Evolutionary conservation across 805 yeast species (phyloP), one percentile per base, ranked within the genome.

Genomic region (Lachancea thermotolerans): DNA sequence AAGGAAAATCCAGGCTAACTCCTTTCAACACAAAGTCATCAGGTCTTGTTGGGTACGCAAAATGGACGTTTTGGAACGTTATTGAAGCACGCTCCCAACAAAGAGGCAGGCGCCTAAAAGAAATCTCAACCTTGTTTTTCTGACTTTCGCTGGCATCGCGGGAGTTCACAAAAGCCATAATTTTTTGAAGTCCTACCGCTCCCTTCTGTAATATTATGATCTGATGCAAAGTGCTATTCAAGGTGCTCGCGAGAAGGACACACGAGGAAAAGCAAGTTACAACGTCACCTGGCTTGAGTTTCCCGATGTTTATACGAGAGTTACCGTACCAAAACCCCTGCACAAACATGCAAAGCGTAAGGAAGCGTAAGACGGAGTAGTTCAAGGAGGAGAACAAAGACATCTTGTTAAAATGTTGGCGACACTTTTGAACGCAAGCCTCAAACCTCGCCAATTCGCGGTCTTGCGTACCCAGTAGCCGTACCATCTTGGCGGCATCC

Each of bases 311-410:
- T 2, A 88, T 81, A 69, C 85, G 73, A 37, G 71, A 71, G 27
- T 82, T 75, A 1, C 98, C 99, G 66, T 83, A 91, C 87, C 95
- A 89, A 55, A 93, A 85, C 0, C 91, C 95, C 63, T 87, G 96
- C 2, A 90, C 85, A 68, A 91, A 89, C 80, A 89, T 81, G 58
- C 80, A 59, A 33, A 87, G 67, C 0, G 82, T 73, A 3, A 90
- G 52, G 18, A 75, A 65, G 53, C 82, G 75, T 41, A 82, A 62
- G 0, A 75, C 36, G 0, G 85, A 82, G 17, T 74, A 61, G 57
- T 87, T 89, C 17, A 56, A 48, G 10, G 81, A 68, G 4, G 78
- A 65, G 12, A 70, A 73, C 21, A 77, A 56, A n/a, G 77, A 69
- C 35, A 72, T 56, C 37, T 68, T 68, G 35, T 70, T 65, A 51